phyloP scores from a whole-genome alignment of 805 yeast genomes.

The Saccharomycopsis fermentans region DNA sequence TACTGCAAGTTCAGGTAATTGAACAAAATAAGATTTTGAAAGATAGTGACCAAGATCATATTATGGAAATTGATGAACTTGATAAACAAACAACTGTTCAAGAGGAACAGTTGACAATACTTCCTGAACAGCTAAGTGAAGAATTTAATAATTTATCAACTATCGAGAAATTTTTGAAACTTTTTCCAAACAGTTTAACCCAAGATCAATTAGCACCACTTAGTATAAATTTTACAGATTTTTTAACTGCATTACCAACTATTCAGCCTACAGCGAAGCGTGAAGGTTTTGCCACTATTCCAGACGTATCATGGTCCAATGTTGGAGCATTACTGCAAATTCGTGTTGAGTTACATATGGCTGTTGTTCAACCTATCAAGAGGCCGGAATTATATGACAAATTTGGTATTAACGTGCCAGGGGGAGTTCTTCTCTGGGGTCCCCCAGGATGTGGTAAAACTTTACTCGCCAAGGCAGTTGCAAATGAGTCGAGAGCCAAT shows the following conservation, averaged over 20 bases:
- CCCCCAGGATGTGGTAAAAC: conserved; percentile 99
- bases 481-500: conserved; percentile 93
- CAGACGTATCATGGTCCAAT: conserved; percentile 92
- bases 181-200: conserved; percentile 74
- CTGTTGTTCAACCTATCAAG: conserved; percentile 92
- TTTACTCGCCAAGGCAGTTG: conserved; percentile 91
- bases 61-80: conserved; percentile 2
- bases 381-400: conserved; percentile 81
- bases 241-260: conserved; percentile 75
- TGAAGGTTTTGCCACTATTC: conserved; percentile 97
- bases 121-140: conserved; percentile 6
- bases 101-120: background rate
- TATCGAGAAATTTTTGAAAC: conserved; percentile 59
- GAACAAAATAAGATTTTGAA: background rate
- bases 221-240: conserved; percentile 70
- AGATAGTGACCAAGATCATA: conserved; percentile 5
- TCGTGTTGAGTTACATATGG: conserved; percentile 89
- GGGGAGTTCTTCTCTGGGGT: conserved; percentile 97
- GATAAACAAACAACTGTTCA: background rate
- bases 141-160: conserved; percentile 38
- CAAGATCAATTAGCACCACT: conserved; percentile 66
- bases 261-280: conserved; percentile 96
- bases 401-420: conserved; percentile 93
- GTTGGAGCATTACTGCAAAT: conserved; percentile 82
- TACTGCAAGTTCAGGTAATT: conserved; percentile 16